These are phyloP conservation scores for Leavenworthia alabamica DNA, from an alignment of 345 rosid genomes.

Conservation along the genomic window DNA sequence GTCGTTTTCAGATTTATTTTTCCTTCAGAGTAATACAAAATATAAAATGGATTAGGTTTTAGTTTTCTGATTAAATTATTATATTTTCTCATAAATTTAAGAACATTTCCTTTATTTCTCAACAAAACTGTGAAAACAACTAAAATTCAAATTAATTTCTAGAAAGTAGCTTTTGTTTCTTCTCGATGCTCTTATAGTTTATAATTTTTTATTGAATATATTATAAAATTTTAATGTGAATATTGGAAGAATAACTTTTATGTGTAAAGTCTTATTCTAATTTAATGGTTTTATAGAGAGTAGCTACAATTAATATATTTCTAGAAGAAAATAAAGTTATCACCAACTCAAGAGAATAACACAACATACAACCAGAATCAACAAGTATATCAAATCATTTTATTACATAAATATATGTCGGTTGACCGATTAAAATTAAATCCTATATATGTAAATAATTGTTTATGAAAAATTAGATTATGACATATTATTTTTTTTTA, in stretches of 20 bases:
- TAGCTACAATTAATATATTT: neutral
- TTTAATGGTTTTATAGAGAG: neutral
- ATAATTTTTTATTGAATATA: neutral
- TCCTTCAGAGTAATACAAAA: no score
- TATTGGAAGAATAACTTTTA: constrained; percentile 2
- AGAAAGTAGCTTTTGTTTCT: constrained; percentile 1
- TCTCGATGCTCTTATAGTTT: neutral
- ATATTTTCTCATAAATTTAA: neutral
- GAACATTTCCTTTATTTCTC: neutral
- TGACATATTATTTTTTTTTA: no score
- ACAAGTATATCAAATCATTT: neutral
- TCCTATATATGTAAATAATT: no score
- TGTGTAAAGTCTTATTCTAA: constrained; percentile 1
- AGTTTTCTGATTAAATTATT: neutral
- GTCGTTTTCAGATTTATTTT: no score
- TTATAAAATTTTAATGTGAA: neutral
- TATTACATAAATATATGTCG: no score
- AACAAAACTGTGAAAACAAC: no score
- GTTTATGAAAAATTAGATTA: no score
- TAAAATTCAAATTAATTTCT: constrained; percentile 13
- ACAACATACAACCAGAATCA: neutral
- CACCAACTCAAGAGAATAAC: neutral
- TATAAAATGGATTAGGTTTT: constrained; percentile 18
- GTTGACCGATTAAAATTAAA: no score
- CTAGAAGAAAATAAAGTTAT: neutral